Evolutionary conservation across 148 eudicot genomes (phyloP), one percentile per base, ranked within the genome.

Genomic region (Selenicereus undatus): DNA sequence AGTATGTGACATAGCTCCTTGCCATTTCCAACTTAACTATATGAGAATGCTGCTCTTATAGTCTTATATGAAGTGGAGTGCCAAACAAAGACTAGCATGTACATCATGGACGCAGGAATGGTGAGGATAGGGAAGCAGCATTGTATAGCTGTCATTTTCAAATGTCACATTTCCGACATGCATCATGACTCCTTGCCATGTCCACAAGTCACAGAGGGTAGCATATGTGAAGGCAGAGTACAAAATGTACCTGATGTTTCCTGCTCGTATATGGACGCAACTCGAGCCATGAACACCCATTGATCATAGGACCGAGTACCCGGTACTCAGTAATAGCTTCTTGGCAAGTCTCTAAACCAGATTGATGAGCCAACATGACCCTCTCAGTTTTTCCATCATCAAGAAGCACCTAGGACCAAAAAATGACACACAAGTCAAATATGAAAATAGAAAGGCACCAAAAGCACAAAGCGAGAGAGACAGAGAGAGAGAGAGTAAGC

Each of bases 201-300:
- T 56, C 62, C 62, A 56, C 20, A 7, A 7, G 20, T 42, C 20
- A 42, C 3, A 27, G 8, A 39, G 13, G 72, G 45, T 58, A 73
- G 58, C 60, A 65, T 29, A 64, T 65, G 43, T 5, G 60, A 81
- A 36, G 36, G 45, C 30, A 26, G 77, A 7, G 75, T 26, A 73
- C 24, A 50, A 77, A n/a, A 8, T 51, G 26, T 85, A 95, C 98
- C 96, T 95, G 98, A 87, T 95, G 94, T 85, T 93, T 95, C 62
- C 90, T 79, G 82, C 93, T 90, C 10, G 98, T 95, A 85, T 26
- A 93, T 11, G 98, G 98, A 18, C 88, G 86, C 82, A 95, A 82
- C 79, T 95, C 98, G 77, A 95, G 79, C 98, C 98, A 95, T 30
- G 97, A 91, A 81, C 98, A 95, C 72, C 98, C 98, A 86, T 91